Conservation (phyloP, 768 basidiomycete genomes). For the Boletus sp. region DNA sequence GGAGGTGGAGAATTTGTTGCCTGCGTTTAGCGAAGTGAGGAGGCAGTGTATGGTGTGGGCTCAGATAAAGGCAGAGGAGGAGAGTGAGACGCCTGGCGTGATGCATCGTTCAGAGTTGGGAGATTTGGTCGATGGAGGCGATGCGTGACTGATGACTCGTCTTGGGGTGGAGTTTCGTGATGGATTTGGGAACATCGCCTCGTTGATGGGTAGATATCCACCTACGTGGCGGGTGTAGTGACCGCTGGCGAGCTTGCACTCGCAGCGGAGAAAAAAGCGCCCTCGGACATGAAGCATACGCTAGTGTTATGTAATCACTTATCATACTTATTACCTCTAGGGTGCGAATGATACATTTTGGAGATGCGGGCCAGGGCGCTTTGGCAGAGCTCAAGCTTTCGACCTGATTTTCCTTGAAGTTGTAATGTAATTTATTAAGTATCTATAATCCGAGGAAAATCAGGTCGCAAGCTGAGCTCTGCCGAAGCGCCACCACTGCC, state of each 20-base stretch:
- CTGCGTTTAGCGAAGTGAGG: constrained; percentile 22
- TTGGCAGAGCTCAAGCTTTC: too few relatives aligned
- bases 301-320: background rate
- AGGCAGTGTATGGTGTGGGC: constrained; percentile 14
- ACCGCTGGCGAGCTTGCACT: background rate
- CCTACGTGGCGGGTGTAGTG: too few relatives aligned
- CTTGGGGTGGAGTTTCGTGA: too few relatives aligned
- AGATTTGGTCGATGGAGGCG: background rate
- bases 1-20: constrained; percentile 23
- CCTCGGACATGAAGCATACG: background rate
- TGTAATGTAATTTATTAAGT: too few relatives aligned
- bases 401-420: too few relatives aligned
- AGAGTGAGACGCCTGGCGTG: background rate
- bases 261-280: background rate
- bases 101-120: too few relatives aligned
- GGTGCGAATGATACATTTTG: background rate
- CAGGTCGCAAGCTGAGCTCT: too few relatives aligned
- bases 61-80: background rate
- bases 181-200: too few relatives aligned
- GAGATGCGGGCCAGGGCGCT: too few relatives aligned
- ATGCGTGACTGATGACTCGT: background rate
- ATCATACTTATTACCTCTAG: background rate
- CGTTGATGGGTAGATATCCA: too few relatives aligned
- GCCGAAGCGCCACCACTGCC: background rate
- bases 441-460: too few relatives aligned